Evolutionary conservation across 768 basidiomycete species (phyloP).

Genomic region (Russula abietina): DNA sequence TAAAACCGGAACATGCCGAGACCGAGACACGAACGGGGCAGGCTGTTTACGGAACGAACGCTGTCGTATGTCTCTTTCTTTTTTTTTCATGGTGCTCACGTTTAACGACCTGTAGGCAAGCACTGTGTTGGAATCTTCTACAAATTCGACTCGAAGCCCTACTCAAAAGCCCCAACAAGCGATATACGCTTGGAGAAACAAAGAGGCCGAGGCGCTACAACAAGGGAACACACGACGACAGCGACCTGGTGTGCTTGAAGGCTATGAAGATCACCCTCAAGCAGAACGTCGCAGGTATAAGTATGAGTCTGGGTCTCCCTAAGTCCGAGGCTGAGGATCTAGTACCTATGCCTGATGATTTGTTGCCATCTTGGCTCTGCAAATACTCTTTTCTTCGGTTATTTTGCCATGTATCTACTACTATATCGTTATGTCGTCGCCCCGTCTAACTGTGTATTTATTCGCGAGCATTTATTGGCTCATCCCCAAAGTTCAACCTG

Average conservation of each 20-base stretch:
- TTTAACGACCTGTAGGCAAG: conserved; percentile 42
- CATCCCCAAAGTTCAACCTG: no score
- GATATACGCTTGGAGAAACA: conserved; percentile 64
- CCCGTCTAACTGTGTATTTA: conserved; percentile 20
- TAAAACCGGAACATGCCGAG: no score
- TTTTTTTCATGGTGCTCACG: neutral
- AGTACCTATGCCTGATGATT: conserved; percentile 7
- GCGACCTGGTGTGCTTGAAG: conserved; percentile 34
- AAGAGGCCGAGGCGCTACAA: conserved; percentile 44
- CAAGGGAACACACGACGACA: conserved; percentile 31
- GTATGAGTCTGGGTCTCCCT: conserved; percentile 16
- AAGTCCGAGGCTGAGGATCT: conserved; percentile 2
- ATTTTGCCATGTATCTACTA: conserved; percentile 1
- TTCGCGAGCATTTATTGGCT: no score
- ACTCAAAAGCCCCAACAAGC: conserved; percentile 50
- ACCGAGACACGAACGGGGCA: no score
- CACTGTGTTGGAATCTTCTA: conserved; percentile 70
- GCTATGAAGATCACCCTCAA: conserved; percentile 28
- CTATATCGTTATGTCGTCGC: conserved; percentile 11
- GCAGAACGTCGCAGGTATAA: conserved; percentile 19
- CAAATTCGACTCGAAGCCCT: conserved; percentile 59
- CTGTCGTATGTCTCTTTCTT: conserved; percentile 47
- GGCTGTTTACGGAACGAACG: conserved; percentile 58
- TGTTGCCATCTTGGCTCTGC: neutral
- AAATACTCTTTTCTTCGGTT: neutral